Evolutionary conservation across 345 rosid genomes (phyloP).

Genomic region (Reutealis trisperma): DNA sequence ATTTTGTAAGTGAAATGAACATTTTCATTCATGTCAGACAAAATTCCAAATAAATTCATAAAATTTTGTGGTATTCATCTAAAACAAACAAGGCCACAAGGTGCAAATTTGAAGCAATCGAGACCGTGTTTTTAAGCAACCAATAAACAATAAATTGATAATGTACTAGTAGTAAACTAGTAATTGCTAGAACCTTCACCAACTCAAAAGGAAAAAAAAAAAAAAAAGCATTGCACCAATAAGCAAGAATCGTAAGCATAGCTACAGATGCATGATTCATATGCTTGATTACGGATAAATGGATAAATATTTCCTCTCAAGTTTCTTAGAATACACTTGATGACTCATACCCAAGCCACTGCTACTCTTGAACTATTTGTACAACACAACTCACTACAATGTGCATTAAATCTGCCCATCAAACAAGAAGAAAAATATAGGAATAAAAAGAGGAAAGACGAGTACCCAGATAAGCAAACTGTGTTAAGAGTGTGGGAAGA

Average conservation of each 20-base stretch:
- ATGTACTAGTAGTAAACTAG: background rate
- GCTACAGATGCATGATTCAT: background rate
- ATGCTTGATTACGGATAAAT: background rate
- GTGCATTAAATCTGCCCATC: background rate
- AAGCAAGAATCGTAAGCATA: background rate
- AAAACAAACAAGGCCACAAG: background rate
- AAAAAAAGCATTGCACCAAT: background rate
- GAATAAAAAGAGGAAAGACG: constrained; percentile 17
- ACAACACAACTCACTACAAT: background rate
- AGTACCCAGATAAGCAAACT: constrained; percentile 89
- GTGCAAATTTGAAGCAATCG: background rate
- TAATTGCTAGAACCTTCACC: constrained; percentile 1
- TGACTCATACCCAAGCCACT: constrained; percentile 1
- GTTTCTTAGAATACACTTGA: background rate
- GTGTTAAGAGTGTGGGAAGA: constrained; percentile 98
- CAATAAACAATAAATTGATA: constrained; percentile 1
- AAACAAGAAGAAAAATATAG: background rate
- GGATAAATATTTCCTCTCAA: constrained; percentile 3
- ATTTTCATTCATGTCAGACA: too few species aligned
- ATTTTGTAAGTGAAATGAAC: too few species aligned
- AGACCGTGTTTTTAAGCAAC: background rate
- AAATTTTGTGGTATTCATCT: too few species aligned
- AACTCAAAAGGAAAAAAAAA: background rate
- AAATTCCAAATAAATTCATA: too few species aligned
- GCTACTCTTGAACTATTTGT: background rate